These are phyloP conservation scores for Pythium brachiatum DNA, from an alignment of 352 stramenopile species.

Conservation along the genomic window DNA sequence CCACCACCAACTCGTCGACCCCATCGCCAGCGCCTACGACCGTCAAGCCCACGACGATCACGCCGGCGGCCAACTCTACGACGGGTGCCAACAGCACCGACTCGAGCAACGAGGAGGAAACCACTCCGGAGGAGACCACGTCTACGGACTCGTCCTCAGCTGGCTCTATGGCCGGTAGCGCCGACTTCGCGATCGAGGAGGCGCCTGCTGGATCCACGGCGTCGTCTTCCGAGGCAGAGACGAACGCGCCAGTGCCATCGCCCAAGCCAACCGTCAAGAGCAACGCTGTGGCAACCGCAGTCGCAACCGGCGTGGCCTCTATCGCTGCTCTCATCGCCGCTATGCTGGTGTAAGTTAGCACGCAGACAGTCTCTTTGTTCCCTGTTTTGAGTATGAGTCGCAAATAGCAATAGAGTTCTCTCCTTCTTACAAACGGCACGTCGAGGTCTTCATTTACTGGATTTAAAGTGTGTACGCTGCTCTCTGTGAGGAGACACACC, in stretches of 20 bases:
- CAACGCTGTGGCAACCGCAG: background rate
- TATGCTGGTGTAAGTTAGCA: background rate
- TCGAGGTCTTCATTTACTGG: no score
- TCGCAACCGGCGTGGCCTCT: conserved; percentile 2
- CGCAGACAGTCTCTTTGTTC: no score
- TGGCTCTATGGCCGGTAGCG: background rate
- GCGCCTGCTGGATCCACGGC: background rate
- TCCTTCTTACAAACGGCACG: no score
- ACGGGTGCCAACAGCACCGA: conserved; percentile 1
- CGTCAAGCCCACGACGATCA: background rate
- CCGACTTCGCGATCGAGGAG: background rate
- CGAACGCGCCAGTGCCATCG: conserved; percentile 1
- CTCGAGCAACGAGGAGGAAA: background rate
- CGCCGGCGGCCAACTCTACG: background rate
- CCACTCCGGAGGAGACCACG: background rate
- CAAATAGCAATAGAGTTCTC: no score
- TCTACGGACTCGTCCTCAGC: background rate
- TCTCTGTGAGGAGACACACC: no score
- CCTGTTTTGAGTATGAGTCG: no score
- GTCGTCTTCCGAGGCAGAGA: background rate
- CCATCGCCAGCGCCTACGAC: background rate
- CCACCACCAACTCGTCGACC: background rate
- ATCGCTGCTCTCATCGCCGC: background rate
- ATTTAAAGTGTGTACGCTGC: no score
- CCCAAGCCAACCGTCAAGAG: background rate